phyloP scores from a whole-genome alignment of 2,329 filamentous ascomycete genomes.

The Chalara sp. region DNA sequence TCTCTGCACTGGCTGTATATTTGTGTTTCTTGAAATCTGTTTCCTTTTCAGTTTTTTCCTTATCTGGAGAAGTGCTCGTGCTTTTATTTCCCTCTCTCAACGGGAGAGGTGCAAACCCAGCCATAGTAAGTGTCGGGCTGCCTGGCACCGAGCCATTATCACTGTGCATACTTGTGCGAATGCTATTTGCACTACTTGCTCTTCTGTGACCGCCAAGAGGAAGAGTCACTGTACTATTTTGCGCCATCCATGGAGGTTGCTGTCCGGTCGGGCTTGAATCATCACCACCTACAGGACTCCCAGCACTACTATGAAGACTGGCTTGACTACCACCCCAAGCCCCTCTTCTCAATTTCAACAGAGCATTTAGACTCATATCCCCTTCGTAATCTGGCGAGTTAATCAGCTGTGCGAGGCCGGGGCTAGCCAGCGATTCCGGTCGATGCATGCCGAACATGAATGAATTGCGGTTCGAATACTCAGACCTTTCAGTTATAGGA shows the following conservation, averaged over 20 bases:
- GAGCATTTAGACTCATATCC: constrained; percentile 66
- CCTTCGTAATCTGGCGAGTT: constrained; percentile 44
- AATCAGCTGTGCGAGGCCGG: constrained; percentile 72
- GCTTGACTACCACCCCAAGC: constrained; percentile 79
- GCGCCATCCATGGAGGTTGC: constrained; percentile 16
- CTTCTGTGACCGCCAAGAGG: constrained; percentile 6
- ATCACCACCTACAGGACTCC: constrained; percentile 24
- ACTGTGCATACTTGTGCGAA: constrained; percentile 2
- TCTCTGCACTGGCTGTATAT: constrained; percentile 54
- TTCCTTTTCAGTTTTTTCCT: constrained; percentile 23
- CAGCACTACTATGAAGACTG: constrained; percentile 50
- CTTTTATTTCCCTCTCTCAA: not conserved
- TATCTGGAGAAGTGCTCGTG: not conserved
- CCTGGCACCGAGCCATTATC: constrained; percentile 10
- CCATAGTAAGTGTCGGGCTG: constrained; percentile 17
- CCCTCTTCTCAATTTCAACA: constrained; percentile 62
- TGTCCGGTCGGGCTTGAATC: constrained; percentile 19
- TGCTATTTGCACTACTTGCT: constrained; percentile 19
- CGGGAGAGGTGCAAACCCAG: not conserved
- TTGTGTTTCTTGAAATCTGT: constrained; percentile 31
- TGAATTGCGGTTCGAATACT: constrained; percentile 92
- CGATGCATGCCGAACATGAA: constrained; percentile 50
- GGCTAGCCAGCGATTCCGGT: constrained; percentile 50
- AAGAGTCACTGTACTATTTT: constrained; percentile 1
- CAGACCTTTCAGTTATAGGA: constrained; percentile 90